Base-by-base conservation (phyloP, 1,284 basidiomycete genomes). In the Golubevia sp. region DNA sequence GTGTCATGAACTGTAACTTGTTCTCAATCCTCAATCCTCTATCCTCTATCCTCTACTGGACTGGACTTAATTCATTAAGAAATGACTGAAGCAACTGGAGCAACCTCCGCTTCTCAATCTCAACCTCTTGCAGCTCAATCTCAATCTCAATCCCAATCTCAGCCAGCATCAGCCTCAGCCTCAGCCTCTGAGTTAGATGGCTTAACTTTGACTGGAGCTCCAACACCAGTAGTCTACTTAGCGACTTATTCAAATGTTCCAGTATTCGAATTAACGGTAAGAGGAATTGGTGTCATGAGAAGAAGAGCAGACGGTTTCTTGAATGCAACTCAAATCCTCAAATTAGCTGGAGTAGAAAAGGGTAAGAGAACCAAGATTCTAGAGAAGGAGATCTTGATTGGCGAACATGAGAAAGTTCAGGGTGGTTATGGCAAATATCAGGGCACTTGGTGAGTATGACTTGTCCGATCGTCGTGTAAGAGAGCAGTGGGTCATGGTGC, bases 341-440 rank as follows among this genome's bases (percentile, higher is more conserved):
- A 99, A 85, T 95, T 99, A 50, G 97, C 97, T 6, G 97, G 97
- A 50, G 91, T 99, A 65, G 94, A 97, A 85, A 99, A 99, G 86
- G 94, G 94, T 2, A 89, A 92, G 49, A 88, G 97, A 51, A 98
- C 96, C 23, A 97, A 97, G 88, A 97, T 98, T 63, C 88, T 99
- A 44, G 97, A 99, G 86, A 97, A 96, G 84, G 96, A 99, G 86
- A 93, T 99, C 68, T 88, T 95, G 49, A 91, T 92, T 53, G 95
- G 95, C 58, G 91, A 93, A 85, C 95, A 99, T 85, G 96, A 99
- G 85, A 99, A 99, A 85, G 94, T 99, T 11, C 97, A 99, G 84
- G 97, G 97, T 55, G 97, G 97, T 49, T 99, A 98, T 81, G 97
- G 97, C 51, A 97, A 97, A 86, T 99, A 98, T 84, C 97, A 99